A percentile compares a stretch with the other conserved stretches of the same genome.
These are phyloP conservation scores for Kuraishia piskuri DNA, from an alignment of 805 yeast species.

Conservation along the genomic window DNA sequence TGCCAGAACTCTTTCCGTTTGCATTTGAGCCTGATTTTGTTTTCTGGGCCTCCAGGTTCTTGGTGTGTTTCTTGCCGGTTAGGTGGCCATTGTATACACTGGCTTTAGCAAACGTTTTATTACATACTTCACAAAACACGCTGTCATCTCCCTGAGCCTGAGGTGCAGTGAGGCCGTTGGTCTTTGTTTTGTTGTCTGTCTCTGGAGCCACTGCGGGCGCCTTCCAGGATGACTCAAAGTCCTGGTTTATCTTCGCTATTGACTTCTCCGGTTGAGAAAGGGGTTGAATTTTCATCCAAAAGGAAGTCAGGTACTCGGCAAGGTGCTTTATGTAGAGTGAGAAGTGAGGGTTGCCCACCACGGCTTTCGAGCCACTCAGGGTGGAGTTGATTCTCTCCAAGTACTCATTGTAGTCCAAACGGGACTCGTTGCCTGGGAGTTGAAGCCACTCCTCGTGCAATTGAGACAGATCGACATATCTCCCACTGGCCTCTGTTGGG, in stretches of 20 bases:
- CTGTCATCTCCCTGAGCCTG: slow-evolving; percentile 16
- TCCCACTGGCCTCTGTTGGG: slow-evolving; percentile 57
- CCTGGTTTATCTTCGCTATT: slow-evolving; percentile 15
- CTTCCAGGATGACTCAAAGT: slow-evolving; percentile 5
- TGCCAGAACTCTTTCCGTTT: background rate
- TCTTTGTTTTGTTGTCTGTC: slow-evolving; percentile 4
- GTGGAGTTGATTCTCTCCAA: slow-evolving; percentile 22
- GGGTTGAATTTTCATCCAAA: slow-evolving; percentile 39
- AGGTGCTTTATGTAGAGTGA: slow-evolving; percentile 35
- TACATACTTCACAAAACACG: slow-evolving; percentile 56
- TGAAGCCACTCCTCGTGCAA: slow-evolving; percentile 48
- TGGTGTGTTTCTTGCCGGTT: slow-evolving; percentile 65
- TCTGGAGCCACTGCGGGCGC: background rate
- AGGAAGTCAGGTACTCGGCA: slow-evolving; percentile 39
- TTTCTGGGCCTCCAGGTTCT: slow-evolving; percentile 23
- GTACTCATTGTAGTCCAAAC: slow-evolving; percentile 39
- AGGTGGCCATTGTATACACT: slow-evolving; percentile 66
- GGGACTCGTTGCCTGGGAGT: slow-evolving; percentile 26
- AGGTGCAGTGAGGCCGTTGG: slow-evolving; percentile 13
- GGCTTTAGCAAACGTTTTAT: slow-evolving; percentile 50
- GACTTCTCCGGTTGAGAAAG: slow-evolving; percentile 30
- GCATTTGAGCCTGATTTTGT: background rate
- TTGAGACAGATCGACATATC: slow-evolving; percentile 45
- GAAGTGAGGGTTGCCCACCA: slow-evolving; percentile 27
- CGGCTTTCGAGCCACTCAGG: background rate